Conservation (phyloP, 2,329 filamentous ascomycete genomes). For the Scedosporium dehoogii region DNA sequence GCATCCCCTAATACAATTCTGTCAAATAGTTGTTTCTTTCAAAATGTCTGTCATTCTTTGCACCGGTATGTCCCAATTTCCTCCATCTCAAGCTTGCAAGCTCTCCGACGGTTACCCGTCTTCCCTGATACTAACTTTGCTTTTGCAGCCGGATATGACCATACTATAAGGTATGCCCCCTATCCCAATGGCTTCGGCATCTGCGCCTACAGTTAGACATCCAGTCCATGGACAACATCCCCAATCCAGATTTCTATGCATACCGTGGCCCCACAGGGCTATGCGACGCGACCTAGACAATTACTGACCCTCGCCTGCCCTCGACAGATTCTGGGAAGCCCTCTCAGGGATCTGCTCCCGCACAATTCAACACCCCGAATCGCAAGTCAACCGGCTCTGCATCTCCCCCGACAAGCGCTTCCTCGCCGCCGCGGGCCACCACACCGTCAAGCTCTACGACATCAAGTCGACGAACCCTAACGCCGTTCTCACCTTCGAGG, state of each 20-base stretch:
- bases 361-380: slow-evolving; percentile 96
- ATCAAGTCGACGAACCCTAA: slow-evolving; percentile 98
- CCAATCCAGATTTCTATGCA: neutral
- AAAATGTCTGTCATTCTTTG: slow-evolving; percentile 53
- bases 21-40: neutral
- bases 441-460: slow-evolving; percentile 94
- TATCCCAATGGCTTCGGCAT: neutral
- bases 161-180: slow-evolving; percentile 47
- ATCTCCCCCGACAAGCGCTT: slow-evolving; percentile 98
- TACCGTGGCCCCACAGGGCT: neutral
- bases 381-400: slow-evolving; percentile 94
- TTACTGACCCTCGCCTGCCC: slow-evolving; percentile 5
- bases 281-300: slow-evolving; percentile 5
- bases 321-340: slow-evolving; percentile 86
- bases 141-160: slow-evolving; percentile 48
- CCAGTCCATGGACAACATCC: neutral
- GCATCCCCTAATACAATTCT: neutral
- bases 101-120: slow-evolving; percentile 13
- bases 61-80: slow-evolving; percentile 36
- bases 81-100: neutral
- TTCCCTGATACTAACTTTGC: neutral
- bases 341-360: slow-evolving; percentile 95
- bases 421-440: slow-evolving; percentile 68
- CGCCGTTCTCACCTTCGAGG: slow-evolving; percentile 86
- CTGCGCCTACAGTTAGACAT: too few species aligned